phyloP scores from a whole-genome alignment of 805 yeast genomes.

The Saccharomycopsis fibuligera region DNA sequence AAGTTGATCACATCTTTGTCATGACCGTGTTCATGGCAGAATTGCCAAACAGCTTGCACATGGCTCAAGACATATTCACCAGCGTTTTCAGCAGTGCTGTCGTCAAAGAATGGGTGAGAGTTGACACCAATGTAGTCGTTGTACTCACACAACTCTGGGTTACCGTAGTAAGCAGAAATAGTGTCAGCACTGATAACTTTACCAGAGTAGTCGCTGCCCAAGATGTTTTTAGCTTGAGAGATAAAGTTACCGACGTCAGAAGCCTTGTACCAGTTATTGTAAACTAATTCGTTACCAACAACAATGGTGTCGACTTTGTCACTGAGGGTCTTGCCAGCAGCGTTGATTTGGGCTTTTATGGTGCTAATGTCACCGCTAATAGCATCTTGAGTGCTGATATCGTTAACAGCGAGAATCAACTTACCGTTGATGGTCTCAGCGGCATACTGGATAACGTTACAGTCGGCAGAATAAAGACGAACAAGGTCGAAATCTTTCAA shows the following conservation, averaged over 20 bases:
- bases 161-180: constrained; percentile 45
- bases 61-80: constrained; percentile 16
- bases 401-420: constrained; percentile 52
- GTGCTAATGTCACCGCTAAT: constrained; percentile 21
- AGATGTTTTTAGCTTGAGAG: constrained; percentile 37
- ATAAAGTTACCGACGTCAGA: constrained; percentile 43
- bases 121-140: constrained; percentile 62
- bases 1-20: constrained; percentile 41
- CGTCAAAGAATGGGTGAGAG: constrained; percentile 52
- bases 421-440: constrained; percentile 41
- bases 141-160: constrained; percentile 46
- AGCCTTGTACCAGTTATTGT: constrained; percentile 41
- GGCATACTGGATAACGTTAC: constrained; percentile 47
- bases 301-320: constrained; percentile 39
- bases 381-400: constrained; percentile 34
- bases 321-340: constrained; percentile 51
- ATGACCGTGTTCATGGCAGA: constrained; percentile 20
- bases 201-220: constrained; percentile 43
- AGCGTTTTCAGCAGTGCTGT: constrained; percentile 13
- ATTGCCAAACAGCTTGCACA: constrained; percentile 14
- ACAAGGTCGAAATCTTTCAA: constrained; percentile 43
- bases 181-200: constrained; percentile 58
- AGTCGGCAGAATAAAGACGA: constrained; percentile 59
- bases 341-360: constrained; percentile 35
- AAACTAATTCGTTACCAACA: constrained; percentile 60